Evolutionary conservation across 1,284 basidiomycete genomes (phyloP), one percentile per base, ranked within the genome.

Genomic region (Ustilago esculenta): DNA sequence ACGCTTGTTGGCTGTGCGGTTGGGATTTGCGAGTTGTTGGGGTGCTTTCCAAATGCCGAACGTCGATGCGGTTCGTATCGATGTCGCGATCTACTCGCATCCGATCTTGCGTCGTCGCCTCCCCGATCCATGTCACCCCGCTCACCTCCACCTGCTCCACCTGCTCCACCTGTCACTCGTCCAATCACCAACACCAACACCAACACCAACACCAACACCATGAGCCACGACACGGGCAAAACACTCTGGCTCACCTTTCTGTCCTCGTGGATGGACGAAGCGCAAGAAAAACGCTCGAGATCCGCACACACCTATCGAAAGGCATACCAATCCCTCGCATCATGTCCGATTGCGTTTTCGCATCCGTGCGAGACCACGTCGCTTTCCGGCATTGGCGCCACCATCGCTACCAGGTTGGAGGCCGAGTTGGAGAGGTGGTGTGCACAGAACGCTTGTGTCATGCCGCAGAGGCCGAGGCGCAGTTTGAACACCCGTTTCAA

Each of bases 321-420:
- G 44, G 77, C 77, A 1, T 59, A 75, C 21, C 63, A 65, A 12
- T 72, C 75, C 4, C 63, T 79, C 0, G 51, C 58, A n/a, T 58
- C 66, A 1, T 61, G 63, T 48, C 61, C 70, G 18, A 69, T 74
- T 34, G 50, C 68, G 17, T 69, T 78, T 24, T 49, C 54, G 37
- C 76, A 78, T 46, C 77, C 77, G 3, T 72, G 65, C 25, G 73
- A 80, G 50, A 72, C 73, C 3, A 72, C 73, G 2, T 57, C 65
- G 37, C 65, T 80, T 3, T 45, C 52, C 1, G 77, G 75, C 14
- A 75, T 80, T 18, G 77, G 77, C 7, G 59, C 67, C 11, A 74
- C 68, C 9, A 78, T 79, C n/a, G 71, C 75, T 14, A 47, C 60
- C 42, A 69, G 68, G 39, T 64, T 80, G 36, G 67, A 71, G 29